Percentiles rank a stretch among this genome's conserved stretches.
phyloP scores from a whole-genome alignment of 495 filamentous ascomycete genomes.

The Aspergillus nidulans region DNA sequence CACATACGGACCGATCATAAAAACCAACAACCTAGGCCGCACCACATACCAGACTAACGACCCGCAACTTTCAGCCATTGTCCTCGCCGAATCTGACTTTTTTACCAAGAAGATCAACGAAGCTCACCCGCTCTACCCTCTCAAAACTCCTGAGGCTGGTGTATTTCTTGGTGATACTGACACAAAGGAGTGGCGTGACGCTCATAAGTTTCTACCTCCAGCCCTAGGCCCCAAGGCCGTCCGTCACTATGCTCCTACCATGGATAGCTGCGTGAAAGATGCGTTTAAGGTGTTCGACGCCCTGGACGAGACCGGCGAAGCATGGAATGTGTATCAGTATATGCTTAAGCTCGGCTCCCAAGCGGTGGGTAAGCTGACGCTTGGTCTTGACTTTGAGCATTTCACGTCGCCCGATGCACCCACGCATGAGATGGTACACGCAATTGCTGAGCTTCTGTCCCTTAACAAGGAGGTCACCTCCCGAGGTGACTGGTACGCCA shows the following conservation, averaged over 20 bases:
- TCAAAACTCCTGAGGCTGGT: constrained; percentile 43
- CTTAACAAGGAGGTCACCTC: constrained; percentile 52
- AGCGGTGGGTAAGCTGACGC: constrained; percentile 46
- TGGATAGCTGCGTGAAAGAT: constrained; percentile 44
- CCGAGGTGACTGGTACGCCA: constrained; percentile 45
- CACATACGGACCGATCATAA: constrained; percentile 49
- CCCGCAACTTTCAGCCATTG: constrained; percentile 36
- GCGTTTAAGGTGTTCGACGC: constrained; percentile 50
- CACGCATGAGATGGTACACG: constrained; percentile 35
- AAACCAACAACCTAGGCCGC: constrained; percentile 50
- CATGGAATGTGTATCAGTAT: constrained; percentile 56
- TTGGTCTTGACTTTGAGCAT: constrained; percentile 50
- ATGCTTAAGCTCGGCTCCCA: constrained; percentile 57
- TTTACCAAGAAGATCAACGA: constrained; percentile 51
- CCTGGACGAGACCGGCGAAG: constrained; percentile 41
- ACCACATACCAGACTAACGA: constrained; percentile 48
- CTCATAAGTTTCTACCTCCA: constrained; percentile 55
- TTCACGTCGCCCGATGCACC: constrained; percentile 41
- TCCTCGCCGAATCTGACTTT: constrained; percentile 42
- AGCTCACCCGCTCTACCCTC: constrained; percentile 42
- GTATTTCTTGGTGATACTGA: constrained; percentile 53
- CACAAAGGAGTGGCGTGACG: constrained; percentile 38
- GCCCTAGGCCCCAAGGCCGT: constrained; percentile 51
- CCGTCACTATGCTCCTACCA: constrained; percentile 50
- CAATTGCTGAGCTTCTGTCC: constrained; percentile 37